phyloP scores from a whole-genome alignment of 352 stramenopile species.

The Phytophthora pistaciae region DNA sequence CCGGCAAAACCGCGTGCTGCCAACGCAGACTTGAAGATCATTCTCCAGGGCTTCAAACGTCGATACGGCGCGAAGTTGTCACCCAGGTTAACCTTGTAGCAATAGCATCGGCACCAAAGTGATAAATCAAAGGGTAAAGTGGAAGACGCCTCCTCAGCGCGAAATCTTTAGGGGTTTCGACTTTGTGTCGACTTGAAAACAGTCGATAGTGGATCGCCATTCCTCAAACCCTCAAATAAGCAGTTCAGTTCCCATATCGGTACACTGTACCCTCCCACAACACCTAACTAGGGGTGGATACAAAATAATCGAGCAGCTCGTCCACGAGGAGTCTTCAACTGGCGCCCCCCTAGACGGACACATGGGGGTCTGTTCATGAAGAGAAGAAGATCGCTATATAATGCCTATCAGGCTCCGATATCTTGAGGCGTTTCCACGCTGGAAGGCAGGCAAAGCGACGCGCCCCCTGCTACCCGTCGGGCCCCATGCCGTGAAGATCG shows the following conservation, averaged over 20 bases:
- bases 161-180: not conserved
- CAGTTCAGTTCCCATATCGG: not conserved
- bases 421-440: not conserved
- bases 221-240: not conserved
- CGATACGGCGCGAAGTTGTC: not conserved
- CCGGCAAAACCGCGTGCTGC: conserved; percentile 60
- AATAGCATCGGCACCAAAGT: not conserved
- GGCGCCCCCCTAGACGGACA: not conserved
- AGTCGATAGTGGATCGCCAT: not conserved
- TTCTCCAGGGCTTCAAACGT: too few relatives aligned
- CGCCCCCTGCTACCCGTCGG: not conserved
- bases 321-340: not conserved
- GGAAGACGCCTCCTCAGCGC: not conserved
- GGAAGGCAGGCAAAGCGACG: not conserved
- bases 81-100: not conserved
- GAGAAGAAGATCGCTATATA: not conserved
- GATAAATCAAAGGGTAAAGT: not conserved
- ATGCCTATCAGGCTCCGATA: not conserved
- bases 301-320: not conserved
- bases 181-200: not conserved
- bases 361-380: not conserved
- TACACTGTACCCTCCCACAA: not conserved
- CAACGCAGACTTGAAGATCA: conserved; percentile 11
- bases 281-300: not conserved
- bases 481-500: not conserved